phyloP scores from a whole-genome alignment of 2,329 filamentous ascomycete species.

The Aspergillus hiratsukae region DNA sequence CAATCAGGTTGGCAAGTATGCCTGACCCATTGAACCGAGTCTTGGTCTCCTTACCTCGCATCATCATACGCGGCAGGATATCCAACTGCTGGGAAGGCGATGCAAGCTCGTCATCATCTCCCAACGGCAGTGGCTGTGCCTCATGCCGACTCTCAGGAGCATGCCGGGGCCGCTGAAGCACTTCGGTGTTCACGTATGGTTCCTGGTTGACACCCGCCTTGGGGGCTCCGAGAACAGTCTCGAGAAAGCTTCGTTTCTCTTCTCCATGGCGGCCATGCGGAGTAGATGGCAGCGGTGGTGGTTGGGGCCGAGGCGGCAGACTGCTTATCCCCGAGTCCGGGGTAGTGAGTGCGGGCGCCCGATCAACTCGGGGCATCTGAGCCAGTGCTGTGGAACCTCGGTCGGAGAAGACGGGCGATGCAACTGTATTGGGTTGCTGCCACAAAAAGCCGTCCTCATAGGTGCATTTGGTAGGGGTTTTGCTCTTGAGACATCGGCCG shows the following conservation, averaged over 20 bases:
- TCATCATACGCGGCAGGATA: conserved; percentile 31
- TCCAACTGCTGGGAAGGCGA: conserved; percentile 31
- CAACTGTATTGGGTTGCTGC: conserved; percentile 35
- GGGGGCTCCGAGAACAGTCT: conserved; percentile 32
- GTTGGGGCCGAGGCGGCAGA: conserved; percentile 21
- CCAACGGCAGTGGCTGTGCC: conserved; percentile 7
- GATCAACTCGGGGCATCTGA: conserved; percentile 19
- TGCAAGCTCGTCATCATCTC: conserved; percentile 18
- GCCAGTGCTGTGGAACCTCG: conserved; percentile 17
- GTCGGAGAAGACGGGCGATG: conserved; percentile 22
- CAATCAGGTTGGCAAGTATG: conserved; percentile 36
- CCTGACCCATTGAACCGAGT: conserved; percentile 40
- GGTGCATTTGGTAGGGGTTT: conserved; percentile 32
- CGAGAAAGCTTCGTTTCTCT: conserved; percentile 29
- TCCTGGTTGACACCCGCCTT: conserved; percentile 32
- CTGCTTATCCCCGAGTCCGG: conserved; percentile 29
- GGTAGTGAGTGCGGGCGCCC: conserved; percentile 19
- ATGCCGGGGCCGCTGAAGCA: conserved; percentile 25
- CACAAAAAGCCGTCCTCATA: conserved; percentile 39
- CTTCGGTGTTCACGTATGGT: conserved; percentile 22
- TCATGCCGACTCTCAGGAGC: conserved; percentile 8
- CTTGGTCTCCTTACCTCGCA: conserved; percentile 36
- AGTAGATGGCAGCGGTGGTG: conserved; percentile 2
- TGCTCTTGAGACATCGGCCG: conserved; percentile 36
- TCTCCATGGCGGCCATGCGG: conserved; percentile 8